These are phyloP conservation scores for Trichoderma oligosporum DNA, from an alignment of 2,329 filamentous ascomycete genomes.

Conservation along the genomic window DNA sequence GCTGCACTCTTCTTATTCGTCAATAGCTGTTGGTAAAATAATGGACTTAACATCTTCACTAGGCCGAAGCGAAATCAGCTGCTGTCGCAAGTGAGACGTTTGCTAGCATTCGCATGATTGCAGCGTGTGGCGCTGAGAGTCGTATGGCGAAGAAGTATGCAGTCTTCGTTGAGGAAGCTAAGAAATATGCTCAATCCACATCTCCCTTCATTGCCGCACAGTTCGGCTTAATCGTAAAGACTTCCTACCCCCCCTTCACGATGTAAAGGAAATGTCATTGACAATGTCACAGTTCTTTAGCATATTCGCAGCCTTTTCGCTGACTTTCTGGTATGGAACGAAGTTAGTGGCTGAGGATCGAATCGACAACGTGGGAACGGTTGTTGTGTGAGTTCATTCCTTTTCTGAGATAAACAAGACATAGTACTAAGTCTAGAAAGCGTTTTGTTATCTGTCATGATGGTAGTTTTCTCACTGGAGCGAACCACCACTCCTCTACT, in stretches of 20 bases:
- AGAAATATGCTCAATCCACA: slow-evolving; percentile 45
- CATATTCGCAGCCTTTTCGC: slow-evolving; percentile 49
- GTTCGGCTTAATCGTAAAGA: slow-evolving; percentile 46
- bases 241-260: neutral
- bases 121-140: slow-evolving; percentile 58
- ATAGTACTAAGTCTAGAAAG: slow-evolving; percentile 24
- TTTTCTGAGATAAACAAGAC: neutral
- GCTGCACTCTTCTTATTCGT: slow-evolving; percentile 22
- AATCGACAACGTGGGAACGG: slow-evolving; percentile 48
- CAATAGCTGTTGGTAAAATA: neutral
- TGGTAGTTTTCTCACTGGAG: slow-evolving; percentile 55
- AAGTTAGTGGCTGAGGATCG: slow-evolving; percentile 46
- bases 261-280: slow-evolving; percentile 5
- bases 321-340: slow-evolving; percentile 62
- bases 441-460: slow-evolving; percentile 56
- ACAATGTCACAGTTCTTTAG: slow-evolving; percentile 46
- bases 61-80: slow-evolving; percentile 54
- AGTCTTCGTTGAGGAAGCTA: slow-evolving; percentile 53
- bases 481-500: slow-evolving; percentile 56
- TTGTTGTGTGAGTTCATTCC: slow-evolving; percentile 47
- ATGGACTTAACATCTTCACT: neutral
- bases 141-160: slow-evolving; percentile 52
- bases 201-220: slow-evolving; percentile 51
- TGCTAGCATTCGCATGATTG: slow-evolving; percentile 57
- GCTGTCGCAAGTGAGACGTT: slow-evolving; percentile 60